phyloP scores from a whole-genome alignment of 805 yeast species.

The Yarrowia sp. region DNA sequence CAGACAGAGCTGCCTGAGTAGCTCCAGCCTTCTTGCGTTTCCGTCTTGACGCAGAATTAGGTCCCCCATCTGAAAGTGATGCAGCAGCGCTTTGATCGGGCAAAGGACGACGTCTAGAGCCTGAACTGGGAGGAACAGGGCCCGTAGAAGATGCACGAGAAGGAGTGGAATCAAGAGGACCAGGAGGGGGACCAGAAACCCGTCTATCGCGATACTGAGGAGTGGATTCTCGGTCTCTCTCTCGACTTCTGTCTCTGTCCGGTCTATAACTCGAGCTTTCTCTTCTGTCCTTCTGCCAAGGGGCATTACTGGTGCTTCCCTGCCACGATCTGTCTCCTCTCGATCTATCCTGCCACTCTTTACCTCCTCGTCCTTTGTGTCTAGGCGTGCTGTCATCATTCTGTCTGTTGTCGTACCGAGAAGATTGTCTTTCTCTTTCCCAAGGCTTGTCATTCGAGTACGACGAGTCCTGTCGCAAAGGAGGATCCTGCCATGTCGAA shows the following conservation, averaged over 20 bases:
- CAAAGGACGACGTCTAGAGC: background rate
- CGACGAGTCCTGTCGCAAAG: background rate
- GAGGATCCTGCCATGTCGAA: background rate
- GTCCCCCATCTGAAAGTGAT: background rate
- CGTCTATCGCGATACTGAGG: conserved; percentile 7
- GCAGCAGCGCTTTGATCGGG: conserved; percentile 1
- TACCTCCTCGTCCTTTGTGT: background rate
- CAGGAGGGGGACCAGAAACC: background rate
- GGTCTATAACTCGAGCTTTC: conserved; percentile 2
- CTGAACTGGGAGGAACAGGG: background rate
- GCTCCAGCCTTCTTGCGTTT: conserved; percentile 14
- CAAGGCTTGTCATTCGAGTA: conserved; percentile 7
- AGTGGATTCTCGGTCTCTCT: background rate
- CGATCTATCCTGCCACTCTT: conserved; percentile 7
- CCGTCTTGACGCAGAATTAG: background rate
- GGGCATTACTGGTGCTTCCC: background rate
- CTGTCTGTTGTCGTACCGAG: conserved; percentile 4
- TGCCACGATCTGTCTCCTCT: conserved; percentile 15
- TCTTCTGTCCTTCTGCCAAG: conserved; percentile 8
- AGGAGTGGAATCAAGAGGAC: background rate
- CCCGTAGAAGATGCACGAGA: conserved; percentile 11
- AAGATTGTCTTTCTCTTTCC: conserved; percentile 4
- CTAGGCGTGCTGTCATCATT: background rate
- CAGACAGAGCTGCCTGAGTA: background rate
- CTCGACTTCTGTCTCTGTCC: background rate